Conservation (phyloP, 768 basidiomycete species). For the Cystofilobasidium ferigula region DNA sequence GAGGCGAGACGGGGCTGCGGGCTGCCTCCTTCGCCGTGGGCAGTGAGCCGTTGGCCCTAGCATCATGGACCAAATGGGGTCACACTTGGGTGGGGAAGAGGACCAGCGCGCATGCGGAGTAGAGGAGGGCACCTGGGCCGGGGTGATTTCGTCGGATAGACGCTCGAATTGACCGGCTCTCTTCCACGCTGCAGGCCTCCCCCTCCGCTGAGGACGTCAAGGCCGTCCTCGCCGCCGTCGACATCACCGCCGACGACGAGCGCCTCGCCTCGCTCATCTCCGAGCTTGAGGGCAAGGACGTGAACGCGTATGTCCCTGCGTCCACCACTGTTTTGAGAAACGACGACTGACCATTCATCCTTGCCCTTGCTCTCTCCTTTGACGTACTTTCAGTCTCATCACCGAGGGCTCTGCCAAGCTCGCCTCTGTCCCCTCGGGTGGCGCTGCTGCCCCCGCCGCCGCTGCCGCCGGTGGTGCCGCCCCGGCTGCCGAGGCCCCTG, state of each 20-base stretch:
- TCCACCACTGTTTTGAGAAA: not conserved
- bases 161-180: not conserved
- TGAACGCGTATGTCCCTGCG: constrained; percentile 53
- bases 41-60: too few species aligned
- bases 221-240: constrained; percentile 71
- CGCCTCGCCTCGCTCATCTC: constrained; percentile 71
- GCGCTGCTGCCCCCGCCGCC: constrained; percentile 45
- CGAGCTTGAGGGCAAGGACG: constrained; percentile 81
- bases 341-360: not conserved
- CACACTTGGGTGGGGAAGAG: too few species aligned
- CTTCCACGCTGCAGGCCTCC: constrained; percentile 19
- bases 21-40: too few species aligned
- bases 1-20: too few species aligned
- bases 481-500: constrained; percentile 46
- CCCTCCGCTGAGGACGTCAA: constrained; percentile 75
- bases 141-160: not conserved
- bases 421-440: constrained; percentile 93
- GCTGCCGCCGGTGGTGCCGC: constrained; percentile 50
- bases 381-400: constrained; percentile 53
- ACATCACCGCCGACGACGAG: constrained; percentile 74
- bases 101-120: too few species aligned
- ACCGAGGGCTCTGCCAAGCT: constrained; percentile 85
- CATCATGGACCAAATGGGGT: too few species aligned
- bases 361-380: not conserved
- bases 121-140: too few species aligned